Base-by-base conservation (phyloP, 176 grass and related monocot species). In the Eleusine indica region DNA sequence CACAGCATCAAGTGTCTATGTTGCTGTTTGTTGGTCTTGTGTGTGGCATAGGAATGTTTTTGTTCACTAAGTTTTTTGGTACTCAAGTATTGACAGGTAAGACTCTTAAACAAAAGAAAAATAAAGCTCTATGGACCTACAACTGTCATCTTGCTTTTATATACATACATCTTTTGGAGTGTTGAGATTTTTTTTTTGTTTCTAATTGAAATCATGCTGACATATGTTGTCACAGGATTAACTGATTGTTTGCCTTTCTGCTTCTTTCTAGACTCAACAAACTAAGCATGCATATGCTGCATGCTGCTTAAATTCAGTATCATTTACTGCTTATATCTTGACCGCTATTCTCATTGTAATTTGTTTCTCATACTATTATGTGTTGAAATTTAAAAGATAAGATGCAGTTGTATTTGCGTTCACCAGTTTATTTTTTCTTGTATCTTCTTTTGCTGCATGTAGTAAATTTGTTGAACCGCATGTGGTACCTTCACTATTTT, bases 1-100 rank as follows among this genome's bases (percentile, higher is more conserved):
- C 85, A 53, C 93, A 94, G 4, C 96, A 93, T 92, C 96, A 95
- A 86, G 94, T 98, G 71, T 98, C 93, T 70, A 95, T 87, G 87
- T 25, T 98, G 80, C 77, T 98, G 29, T 95, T 95, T 90, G 30
- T 95, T 62, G 93, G 89, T 80, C 89, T 98, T 81, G 58, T 91
- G 82, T 95, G 86, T 79, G 96, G 96, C 40, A 39, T 93, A 65
- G 89, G 89, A 70, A 98, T 98, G 96, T 87, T 98, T 72, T 42
- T 95, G 53, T 94, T 98, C 84, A 95, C 93, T 44, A 95, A 88
- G 87, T 73, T 98, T 30, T 77, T 91, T 22, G 93, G 96, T 46
- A 84, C 86, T 25, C 91, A 90, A 89, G 65, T 90, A 56, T 86
- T 98, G 77, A 85, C 92, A 70, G 91, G 96, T 98, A 89, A 77